phyloP scores from a whole-genome alignment of 2,329 filamentous ascomycete species.

The Microthyrium microscopicum region DNA sequence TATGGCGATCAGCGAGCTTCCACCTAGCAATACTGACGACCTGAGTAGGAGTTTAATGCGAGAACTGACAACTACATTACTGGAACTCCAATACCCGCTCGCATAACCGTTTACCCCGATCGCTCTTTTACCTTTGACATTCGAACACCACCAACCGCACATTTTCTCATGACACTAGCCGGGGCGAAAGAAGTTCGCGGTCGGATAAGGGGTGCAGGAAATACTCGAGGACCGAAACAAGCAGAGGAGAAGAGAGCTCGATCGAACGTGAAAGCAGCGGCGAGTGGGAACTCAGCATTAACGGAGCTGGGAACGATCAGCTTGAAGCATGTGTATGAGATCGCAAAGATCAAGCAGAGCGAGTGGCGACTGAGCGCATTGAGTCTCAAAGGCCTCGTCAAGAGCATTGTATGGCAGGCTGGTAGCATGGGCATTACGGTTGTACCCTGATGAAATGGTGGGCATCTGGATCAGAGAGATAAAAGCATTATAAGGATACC shows the following conservation, averaged over 20 bases:
- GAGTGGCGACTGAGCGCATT: constrained; percentile 41
- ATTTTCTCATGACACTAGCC: constrained; percentile 70
- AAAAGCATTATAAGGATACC: too few species aligned
- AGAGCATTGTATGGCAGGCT: constrained; percentile 48
- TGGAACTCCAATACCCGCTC: constrained; percentile 78
- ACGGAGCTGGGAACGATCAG: constrained; percentile 73
- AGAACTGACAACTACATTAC: constrained; percentile 67
- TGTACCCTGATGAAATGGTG: constrained; percentile 31
- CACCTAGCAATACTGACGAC: constrained; percentile 5
- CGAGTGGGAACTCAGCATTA: constrained; percentile 43
- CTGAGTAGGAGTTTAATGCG: constrained; percentile 79
- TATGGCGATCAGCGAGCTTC: constrained; percentile 22
- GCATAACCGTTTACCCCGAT: constrained; percentile 83
- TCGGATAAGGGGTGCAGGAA: constrained; percentile 54
- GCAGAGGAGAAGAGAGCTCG: constrained; percentile 20
- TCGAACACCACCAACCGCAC: constrained; percentile 86
- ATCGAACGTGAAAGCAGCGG: constrained; percentile 19
- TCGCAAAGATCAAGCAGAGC: constrained; percentile 77
- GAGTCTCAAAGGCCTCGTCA: constrained; percentile 66
- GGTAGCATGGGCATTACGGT: constrained; percentile 32
- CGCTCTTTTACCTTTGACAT: constrained; percentile 86
- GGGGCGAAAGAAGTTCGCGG: constrained; percentile 56
- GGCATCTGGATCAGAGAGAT: too few species aligned
- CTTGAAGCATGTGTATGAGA: constrained; percentile 93
- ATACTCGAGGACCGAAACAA: constrained; percentile 28